Conservation (phyloP, 1,139 yeast genomes). For the Protomyces arabidopsidicola region DNA sequence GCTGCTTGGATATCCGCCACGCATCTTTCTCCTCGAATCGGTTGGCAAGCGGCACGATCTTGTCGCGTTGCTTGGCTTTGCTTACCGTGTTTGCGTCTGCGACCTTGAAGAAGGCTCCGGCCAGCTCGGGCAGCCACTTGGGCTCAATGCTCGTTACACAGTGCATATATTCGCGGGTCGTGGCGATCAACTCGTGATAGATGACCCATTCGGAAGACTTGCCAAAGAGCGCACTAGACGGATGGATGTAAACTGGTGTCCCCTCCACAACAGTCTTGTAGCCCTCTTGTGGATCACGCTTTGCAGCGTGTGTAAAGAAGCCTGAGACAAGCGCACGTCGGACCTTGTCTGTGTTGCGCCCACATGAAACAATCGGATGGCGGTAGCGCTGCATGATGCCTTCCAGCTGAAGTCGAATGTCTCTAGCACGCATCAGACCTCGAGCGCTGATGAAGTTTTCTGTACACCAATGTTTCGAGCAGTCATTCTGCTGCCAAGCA, state of each 20-base stretch:
- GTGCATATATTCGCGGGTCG: slow-evolving; percentile 88
- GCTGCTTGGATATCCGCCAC: slow-evolving; percentile 50
- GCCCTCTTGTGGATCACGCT: slow-evolving; percentile 69
- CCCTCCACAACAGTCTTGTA: slow-evolving; percentile 73
- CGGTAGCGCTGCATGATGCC: slow-evolving; percentile 57
- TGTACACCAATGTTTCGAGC: slow-evolving; percentile 69
- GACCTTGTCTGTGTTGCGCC: slow-evolving; percentile 57
- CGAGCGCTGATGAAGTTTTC: slow-evolving; percentile 79
- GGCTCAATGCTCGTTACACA: slow-evolving; percentile 79
- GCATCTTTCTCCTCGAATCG: slow-evolving; percentile 53
- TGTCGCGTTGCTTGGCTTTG: slow-evolving; percentile 47
- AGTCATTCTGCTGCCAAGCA: slow-evolving; percentile 65
- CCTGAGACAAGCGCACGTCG: slow-evolving; percentile 79
- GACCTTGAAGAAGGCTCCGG: slow-evolving; percentile 77
- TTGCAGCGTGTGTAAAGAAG: slow-evolving; percentile 78
- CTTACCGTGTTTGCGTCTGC: slow-evolving; percentile 46
- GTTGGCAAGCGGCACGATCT: slow-evolving; percentile 61
- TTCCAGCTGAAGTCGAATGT: slow-evolving; percentile 67
- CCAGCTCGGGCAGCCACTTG: slow-evolving; percentile 74
- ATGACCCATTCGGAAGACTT: slow-evolving; percentile 73
- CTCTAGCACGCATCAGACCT: slow-evolving; percentile 69
- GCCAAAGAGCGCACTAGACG: slow-evolving; percentile 74
- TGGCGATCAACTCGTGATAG: slow-evolving; percentile 75
- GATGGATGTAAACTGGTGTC: slow-evolving; percentile 80
- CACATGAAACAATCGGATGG: slow-evolving; percentile 56